These are phyloP conservation scores for Herpetomonas samuelpessoai DNA, from an alignment of 208 protist species.

Conservation along the genomic window DNA sequence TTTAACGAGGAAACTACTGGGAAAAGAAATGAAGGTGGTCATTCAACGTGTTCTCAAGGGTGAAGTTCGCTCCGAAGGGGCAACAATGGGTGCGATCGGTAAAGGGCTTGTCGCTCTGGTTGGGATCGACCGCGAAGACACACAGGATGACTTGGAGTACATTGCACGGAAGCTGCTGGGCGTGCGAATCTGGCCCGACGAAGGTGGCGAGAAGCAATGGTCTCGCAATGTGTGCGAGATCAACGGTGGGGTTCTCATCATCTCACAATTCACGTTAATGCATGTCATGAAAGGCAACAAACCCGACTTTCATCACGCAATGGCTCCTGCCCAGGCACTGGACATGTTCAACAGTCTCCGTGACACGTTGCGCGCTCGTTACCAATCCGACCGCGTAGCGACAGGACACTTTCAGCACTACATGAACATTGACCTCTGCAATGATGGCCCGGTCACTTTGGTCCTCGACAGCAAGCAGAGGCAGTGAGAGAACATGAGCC, in stretches of 20 bases:
- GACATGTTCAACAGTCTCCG: slow-evolving; percentile 79
- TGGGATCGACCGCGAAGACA: slow-evolving; percentile 79
- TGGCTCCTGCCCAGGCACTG: slow-evolving; percentile 61
- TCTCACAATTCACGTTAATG: slow-evolving; percentile 92
- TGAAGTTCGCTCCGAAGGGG: slow-evolving; percentile 61
- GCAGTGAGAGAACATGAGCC: too few species aligned
- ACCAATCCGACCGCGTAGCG: slow-evolving; percentile 52
- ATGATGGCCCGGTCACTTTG: slow-evolving; percentile 90
- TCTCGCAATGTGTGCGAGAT: slow-evolving; percentile 77
- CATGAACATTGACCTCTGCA: slow-evolving; percentile 81
- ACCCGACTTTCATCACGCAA: slow-evolving; percentile 91
- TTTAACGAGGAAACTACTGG: too few species aligned
- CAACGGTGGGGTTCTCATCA: slow-evolving; percentile 77
- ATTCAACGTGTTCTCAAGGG: slow-evolving; percentile 79
- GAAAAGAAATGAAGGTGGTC: slow-evolving; percentile 89
- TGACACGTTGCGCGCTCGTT: slow-evolving; percentile 47
- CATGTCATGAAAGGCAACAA: slow-evolving; percentile 89
- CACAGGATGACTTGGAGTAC: slow-evolving; percentile 70
- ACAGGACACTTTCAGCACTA: slow-evolving; percentile 88
- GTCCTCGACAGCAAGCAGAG: slow-evolving; percentile 69
- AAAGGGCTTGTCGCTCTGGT: slow-evolving; percentile 79
- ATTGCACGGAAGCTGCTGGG: slow-evolving; percentile 77
- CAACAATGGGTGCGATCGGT: slow-evolving; percentile 70
- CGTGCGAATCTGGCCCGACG: slow-evolving; percentile 64
- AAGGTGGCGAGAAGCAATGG: slow-evolving; percentile 71